A percentile compares a stretch with the other conserved stretches of the same genome.
phyloP scores from a whole-genome alignment of 179 eudicot species.

The Actinidia chinensis region DNA sequence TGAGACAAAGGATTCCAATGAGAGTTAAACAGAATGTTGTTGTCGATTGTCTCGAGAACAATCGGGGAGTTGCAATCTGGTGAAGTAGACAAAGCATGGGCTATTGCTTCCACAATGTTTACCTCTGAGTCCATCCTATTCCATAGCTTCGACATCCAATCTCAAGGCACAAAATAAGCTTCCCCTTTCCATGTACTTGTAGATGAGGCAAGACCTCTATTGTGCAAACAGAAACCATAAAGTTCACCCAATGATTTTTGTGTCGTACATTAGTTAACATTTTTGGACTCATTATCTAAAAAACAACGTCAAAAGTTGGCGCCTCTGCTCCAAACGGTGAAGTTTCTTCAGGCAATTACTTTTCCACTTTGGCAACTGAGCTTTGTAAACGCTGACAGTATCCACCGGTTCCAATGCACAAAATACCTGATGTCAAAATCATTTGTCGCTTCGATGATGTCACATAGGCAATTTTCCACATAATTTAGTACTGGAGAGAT shows the following conservation, averaged over 20 bases:
- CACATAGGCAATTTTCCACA: constrained; percentile 36
- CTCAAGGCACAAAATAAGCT: constrained; percentile 21
- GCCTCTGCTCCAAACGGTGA: constrained; percentile 18
- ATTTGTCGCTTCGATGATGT: too few relatives aligned
- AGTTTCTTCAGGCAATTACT: constrained; percentile 50
- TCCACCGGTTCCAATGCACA: too few relatives aligned
- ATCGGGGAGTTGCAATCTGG: constrained; percentile 46
- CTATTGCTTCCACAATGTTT: constrained; percentile 33
- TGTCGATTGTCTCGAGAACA: constrained; percentile 46
- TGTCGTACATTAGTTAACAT: too few relatives aligned
- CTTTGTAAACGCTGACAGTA: too few relatives aligned
- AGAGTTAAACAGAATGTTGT: constrained; percentile 42
- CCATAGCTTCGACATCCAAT: constrained; percentile 24
- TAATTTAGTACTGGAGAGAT: constrained; percentile 31
- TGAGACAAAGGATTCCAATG: constrained; percentile 38
- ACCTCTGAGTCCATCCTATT: constrained; percentile 41
- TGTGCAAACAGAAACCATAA: constrained; percentile 29
- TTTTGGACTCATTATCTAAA: constrained; percentile 39
- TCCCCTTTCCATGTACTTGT: too few relatives aligned
- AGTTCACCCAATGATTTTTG: constrained; percentile 44
- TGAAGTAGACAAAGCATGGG: constrained; percentile 51
- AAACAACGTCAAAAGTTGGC: constrained; percentile 8
- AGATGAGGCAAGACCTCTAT: too few relatives aligned
- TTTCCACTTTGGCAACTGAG: constrained; percentile 34
- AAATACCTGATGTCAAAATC: too few relatives aligned